Percentiles rank a stretch among this genome's conserved stretches.
Evolutionary conservation across 73 alveolate species (phyloP).

Genomic region (Tetrahymena elliotti): DNA sequence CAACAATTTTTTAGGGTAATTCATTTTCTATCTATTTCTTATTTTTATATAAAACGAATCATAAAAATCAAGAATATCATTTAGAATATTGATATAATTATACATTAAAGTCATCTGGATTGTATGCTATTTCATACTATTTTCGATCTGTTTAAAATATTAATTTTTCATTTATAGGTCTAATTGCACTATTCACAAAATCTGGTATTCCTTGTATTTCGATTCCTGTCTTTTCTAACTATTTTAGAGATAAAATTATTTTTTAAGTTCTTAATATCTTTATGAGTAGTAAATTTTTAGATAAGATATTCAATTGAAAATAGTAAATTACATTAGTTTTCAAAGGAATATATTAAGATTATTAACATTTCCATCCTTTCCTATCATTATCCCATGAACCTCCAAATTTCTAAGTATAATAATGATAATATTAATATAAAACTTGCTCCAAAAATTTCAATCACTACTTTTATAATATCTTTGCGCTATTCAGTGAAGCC

Average conservation of each 20-base stretch:
- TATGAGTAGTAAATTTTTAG: neutral
- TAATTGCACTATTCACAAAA: neutral
- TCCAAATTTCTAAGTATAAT: neutral
- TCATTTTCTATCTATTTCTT: neutral
- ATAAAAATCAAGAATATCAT: neutral
- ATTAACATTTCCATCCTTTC: neutral
- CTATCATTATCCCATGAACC: neutral
- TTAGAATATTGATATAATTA: neutral
- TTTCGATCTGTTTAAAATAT: neutral
- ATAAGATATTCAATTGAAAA: too few relatives aligned
- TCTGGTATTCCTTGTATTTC: neutral
- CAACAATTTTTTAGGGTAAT: neutral
- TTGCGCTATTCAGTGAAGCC: neutral
- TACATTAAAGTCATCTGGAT: neutral
- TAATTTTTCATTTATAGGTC: neutral
- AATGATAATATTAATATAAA: neutral
- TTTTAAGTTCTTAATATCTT: neutral
- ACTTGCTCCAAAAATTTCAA: neutral
- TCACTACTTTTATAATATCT: neutral
- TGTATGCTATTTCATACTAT: neutral
- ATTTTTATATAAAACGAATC: neutral
- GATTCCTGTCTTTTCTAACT: neutral
- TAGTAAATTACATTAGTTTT: neutral
- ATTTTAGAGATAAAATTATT: neutral
- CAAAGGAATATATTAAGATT: neutral